These are phyloP conservation scores for Pyracantha coccinea DNA, from an alignment of 331 rosid species.

Conservation along the genomic window DNA sequence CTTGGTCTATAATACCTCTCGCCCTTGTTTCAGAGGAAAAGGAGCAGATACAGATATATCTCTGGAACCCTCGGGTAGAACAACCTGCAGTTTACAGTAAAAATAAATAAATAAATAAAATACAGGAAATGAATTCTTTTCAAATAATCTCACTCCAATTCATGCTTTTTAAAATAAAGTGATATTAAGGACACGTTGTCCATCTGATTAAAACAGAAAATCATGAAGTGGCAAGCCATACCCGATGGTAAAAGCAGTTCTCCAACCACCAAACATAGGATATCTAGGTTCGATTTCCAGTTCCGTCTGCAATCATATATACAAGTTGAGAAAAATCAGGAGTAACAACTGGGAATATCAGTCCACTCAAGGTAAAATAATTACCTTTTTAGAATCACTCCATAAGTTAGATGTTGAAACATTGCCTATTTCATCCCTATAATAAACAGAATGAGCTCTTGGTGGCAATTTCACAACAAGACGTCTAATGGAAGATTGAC, in stretches of 20 bases:
- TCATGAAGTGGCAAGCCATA: conserved; percentile 86
- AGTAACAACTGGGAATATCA: neutral
- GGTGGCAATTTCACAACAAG: conserved; percentile 90
- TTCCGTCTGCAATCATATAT: conserved; percentile 47
- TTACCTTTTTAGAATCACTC: conserved; percentile 87
- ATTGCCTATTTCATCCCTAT: conserved; percentile 93
- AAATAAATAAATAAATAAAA: neutral
- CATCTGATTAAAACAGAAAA: conserved; percentile 65
- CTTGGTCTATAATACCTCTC: conserved; percentile 51
- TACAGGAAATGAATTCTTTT: neutral
- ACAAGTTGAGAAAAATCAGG: conserved; percentile 12
- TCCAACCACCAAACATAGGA: conserved; percentile 99
- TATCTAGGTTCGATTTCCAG: conserved; percentile 91
- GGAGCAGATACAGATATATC: conserved; percentile 67
- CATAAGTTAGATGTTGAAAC: conserved; percentile 88
- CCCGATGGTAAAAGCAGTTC: conserved; percentile 82
- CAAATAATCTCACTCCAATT: conserved; percentile 1
- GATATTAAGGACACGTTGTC: conserved; percentile 68
- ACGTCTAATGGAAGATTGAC: conserved; percentile 70
- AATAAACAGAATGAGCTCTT: conserved; percentile 86
- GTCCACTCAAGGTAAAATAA: neutral
- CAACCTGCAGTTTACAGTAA: conserved; percentile 62
- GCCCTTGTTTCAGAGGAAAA: conserved; percentile 60
- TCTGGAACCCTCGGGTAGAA: conserved; percentile 89
- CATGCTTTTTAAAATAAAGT: conserved; percentile 30